A percentile compares a stretch with the other conserved stretches of the same genome.
Conservation (phyloP, 306 rosid genomes). For the Quillaja saponaria region DNA sequence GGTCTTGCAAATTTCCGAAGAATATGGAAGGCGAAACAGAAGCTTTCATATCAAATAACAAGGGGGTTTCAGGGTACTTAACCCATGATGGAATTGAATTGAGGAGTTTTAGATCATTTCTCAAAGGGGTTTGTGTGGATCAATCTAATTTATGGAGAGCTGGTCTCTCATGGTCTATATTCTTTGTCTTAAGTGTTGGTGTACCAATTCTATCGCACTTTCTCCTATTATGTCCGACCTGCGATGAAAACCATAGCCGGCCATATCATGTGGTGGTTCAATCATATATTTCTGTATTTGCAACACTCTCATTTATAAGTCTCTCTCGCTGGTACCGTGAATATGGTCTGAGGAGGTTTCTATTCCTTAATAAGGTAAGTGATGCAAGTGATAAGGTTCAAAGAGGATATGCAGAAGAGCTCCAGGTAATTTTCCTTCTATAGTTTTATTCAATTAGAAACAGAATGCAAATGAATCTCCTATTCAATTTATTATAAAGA, state of each 20-base stretch:
- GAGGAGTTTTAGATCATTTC: conserved; percentile 46
- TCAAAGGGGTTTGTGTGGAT: conserved; percentile 71
- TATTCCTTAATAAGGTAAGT: conserved; percentile 64
- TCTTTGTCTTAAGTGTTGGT: conserved; percentile 49
- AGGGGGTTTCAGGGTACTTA: conserved; percentile 1
- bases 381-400: conserved; percentile 61
- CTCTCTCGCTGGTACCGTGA: conserved; percentile 62
- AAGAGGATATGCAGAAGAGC: conserved; percentile 49
- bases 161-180: conserved; percentile 63
- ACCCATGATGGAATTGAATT: conserved; percentile 41
- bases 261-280: conserved; percentile 78
- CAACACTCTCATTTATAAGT: conserved; percentile 53
- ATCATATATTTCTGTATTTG: conserved; percentile 55
- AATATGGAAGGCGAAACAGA: conserved; percentile 58
- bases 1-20: conserved; percentile 19
- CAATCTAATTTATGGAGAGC: conserved; percentile 55
- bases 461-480: neutral
- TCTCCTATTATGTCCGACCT: conserved; percentile 58
- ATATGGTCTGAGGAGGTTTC: conserved; percentile 62
- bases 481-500: neutral
- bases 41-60: conserved; percentile 7
- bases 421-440: conserved; percentile 47
- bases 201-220: conserved; percentile 69
- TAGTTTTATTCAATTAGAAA: neutral
- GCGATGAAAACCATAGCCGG: conserved; percentile 65